These are phyloP conservation scores for Coemansia sp. DNA, from an alignment of 371 early-diverging fungal species.

Conservation along the genomic window DNA sequence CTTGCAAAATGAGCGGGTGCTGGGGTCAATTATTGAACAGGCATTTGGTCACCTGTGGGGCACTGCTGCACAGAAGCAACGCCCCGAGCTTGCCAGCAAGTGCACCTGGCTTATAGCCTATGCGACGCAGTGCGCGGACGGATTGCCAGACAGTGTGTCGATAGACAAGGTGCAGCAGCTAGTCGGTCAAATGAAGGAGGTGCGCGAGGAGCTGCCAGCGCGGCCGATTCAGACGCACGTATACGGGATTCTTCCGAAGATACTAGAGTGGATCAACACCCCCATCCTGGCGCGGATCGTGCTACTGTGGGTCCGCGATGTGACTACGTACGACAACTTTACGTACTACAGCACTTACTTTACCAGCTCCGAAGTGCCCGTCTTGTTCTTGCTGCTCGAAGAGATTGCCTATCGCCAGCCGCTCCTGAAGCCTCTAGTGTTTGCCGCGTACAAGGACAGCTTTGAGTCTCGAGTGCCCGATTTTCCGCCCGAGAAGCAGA, in stretches of 20 bases:
- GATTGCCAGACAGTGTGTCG: neutral
- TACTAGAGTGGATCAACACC: constrained; percentile 27
- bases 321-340: constrained; percentile 56
- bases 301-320: constrained; percentile 63
- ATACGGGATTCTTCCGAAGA: constrained; percentile 20
- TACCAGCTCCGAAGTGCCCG: constrained; percentile 59
- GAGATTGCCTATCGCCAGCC: constrained; percentile 69
- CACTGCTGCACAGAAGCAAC: constrained; percentile 49
- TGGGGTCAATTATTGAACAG: constrained; percentile 52
- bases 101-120: constrained; percentile 62
- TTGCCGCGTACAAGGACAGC: constrained; percentile 56
- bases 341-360: constrained; percentile 67
- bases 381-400: constrained; percentile 62
- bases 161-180: constrained; percentile 19
- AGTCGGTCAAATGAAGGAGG: constrained; percentile 25
- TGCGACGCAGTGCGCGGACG: constrained; percentile 19
- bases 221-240: constrained; percentile 37
- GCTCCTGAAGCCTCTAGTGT: constrained; percentile 61
- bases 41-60: constrained; percentile 49
- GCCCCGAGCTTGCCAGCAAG: constrained; percentile 58
- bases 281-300: constrained; percentile 55
- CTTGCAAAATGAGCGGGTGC: constrained; percentile 61
- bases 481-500: constrained; percentile 52
- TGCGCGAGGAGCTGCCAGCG: constrained; percentile 25
- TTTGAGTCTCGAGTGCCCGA: constrained; percentile 50